Evolutionary conservation across 805 yeast species (phyloP).

Genomic region (Candida sphagnicola): DNA sequence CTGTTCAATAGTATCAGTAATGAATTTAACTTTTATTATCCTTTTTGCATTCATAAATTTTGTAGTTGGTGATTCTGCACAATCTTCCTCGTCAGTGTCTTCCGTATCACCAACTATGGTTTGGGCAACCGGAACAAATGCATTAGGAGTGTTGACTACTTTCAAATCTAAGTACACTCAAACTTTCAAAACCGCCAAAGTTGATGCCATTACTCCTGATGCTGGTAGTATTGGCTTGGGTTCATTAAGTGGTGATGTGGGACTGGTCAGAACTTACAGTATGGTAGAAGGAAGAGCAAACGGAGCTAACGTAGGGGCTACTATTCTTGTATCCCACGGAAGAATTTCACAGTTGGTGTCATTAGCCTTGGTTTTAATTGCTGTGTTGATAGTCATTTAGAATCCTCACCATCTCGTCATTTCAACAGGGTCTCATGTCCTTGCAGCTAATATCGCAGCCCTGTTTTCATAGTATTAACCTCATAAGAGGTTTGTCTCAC

Average conservation of each 20-base stretch:
- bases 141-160: not conserved
- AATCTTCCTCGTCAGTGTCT: not conserved
- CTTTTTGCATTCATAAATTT: not conserved
- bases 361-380: not conserved
- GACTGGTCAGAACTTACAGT: slow-evolving; percentile 1
- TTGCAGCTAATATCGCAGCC: no score
- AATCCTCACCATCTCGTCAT: not conserved
- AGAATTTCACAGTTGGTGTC: not conserved
- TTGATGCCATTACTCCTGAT: not conserved
- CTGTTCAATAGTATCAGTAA: no score
- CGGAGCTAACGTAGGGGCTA: not conserved
- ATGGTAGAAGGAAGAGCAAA: not conserved
- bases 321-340: not conserved
- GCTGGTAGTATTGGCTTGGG: slow-evolving; percentile 2
- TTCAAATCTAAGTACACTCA: not conserved
- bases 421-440: no score
- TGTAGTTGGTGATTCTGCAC: not conserved
- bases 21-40: no score
- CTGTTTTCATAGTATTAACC: no score
- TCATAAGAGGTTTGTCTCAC: no score
- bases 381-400: not conserved
- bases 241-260: not conserved
- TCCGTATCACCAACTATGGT: not conserved
- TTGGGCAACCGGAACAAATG: slow-evolving; percentile 4
- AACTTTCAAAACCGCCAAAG: not conserved